A percentile compares a stretch with the other conserved stretches of the same genome.
Evolutionary conservation across 1,139 yeast genomes (phyloP).

Genomic region (Kazachstania sp.): DNA sequence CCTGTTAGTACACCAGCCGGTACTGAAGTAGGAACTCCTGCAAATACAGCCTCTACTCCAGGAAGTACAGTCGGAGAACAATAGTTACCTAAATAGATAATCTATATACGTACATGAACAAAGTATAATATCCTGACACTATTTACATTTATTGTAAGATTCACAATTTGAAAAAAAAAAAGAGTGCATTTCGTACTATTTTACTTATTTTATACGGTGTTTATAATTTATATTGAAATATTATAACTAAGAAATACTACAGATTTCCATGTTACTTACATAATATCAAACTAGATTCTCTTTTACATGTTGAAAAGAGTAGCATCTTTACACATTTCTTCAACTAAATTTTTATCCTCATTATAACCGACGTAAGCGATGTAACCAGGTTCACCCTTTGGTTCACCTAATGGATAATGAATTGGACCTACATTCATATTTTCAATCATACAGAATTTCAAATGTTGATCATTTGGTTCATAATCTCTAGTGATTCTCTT

Average conservation of each 20-base stretch:
- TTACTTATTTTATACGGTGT: too few relatives aligned
- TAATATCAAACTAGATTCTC: background rate
- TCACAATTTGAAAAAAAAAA: too few relatives aligned
- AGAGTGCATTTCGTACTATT: too few relatives aligned
- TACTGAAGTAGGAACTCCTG: background rate
- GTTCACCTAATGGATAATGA: slow-evolving; percentile 29
- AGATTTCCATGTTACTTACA: too few relatives aligned
- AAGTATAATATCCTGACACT: background rate
- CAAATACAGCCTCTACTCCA: background rate
- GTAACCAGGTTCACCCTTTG: slow-evolving; percentile 31
- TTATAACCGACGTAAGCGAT: slow-evolving; percentile 33
- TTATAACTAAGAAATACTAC: too few relatives aligned
- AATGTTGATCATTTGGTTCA: slow-evolving; percentile 32
- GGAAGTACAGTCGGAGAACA: background rate
- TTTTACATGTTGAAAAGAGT: slow-evolving; percentile 24
- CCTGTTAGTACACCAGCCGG: background rate
- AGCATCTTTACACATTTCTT: slow-evolving; percentile 23
- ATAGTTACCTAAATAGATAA: background rate
- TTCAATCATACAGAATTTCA: slow-evolving; percentile 32
- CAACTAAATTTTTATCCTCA: slow-evolving; percentile 22
- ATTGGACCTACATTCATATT: slow-evolving; percentile 19
- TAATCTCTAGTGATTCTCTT: slow-evolving; percentile 33
- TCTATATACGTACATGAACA: background rate
- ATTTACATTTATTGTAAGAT: too few relatives aligned
- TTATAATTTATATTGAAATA: too few relatives aligned